A percentile compares a stretch with the other conserved stretches of the same genome.
Evolutionary conservation across 2,329 filamentous ascomycete genomes (phyloP).

Genomic region (Monosporascus sp.): DNA sequence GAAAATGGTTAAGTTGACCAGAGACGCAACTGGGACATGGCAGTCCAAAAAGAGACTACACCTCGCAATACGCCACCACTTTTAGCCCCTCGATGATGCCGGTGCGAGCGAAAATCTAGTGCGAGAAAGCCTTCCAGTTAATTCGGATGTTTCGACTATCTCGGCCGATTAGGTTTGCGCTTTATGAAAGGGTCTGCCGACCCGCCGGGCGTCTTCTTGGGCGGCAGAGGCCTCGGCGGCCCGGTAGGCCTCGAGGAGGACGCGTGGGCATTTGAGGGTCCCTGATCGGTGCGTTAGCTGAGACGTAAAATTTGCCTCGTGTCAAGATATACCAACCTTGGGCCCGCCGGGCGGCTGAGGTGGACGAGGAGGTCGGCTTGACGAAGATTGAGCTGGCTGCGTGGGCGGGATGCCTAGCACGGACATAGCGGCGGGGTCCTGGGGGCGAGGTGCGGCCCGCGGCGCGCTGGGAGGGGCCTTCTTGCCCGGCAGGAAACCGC

Average conservation of each 20-base stretch:
- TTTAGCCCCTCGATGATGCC: too few relatives aligned
- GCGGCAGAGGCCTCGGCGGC: conserved; percentile 11
- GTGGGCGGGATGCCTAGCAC: conserved; percentile 19
- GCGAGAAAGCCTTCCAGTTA: too few relatives aligned
- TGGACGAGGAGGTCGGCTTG: conserved; percentile 6
- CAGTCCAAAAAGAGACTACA: too few relatives aligned
- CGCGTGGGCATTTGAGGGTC: conserved; percentile 11
- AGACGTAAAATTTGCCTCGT: neutral
- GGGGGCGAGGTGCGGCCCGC: conserved; percentile 20
- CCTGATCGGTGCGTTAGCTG: conserved; percentile 15
- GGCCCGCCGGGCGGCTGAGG: conserved; percentile 11
- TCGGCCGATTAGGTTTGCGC: conserved; percentile 9
- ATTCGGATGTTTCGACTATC: neutral
- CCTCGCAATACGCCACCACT: too few relatives aligned
- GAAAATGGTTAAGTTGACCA: too few relatives aligned
- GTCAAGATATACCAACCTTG: conserved; percentile 11
- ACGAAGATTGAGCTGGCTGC: conserved; percentile 3
- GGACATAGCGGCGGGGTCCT: conserved; percentile 25
- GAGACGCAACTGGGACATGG: too few relatives aligned
- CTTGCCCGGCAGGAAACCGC: conserved; percentile 11
- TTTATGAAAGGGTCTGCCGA: conserved; percentile 11
- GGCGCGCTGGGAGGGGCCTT: conserved; percentile 18
- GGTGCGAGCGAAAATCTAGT: too few relatives aligned
- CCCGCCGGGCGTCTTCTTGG: conserved; percentile 6
- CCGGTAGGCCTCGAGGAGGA: neutral